Conservation (phyloP, 2,329 filamentous ascomycete species). For the Bipolaris bicolor region DNA sequence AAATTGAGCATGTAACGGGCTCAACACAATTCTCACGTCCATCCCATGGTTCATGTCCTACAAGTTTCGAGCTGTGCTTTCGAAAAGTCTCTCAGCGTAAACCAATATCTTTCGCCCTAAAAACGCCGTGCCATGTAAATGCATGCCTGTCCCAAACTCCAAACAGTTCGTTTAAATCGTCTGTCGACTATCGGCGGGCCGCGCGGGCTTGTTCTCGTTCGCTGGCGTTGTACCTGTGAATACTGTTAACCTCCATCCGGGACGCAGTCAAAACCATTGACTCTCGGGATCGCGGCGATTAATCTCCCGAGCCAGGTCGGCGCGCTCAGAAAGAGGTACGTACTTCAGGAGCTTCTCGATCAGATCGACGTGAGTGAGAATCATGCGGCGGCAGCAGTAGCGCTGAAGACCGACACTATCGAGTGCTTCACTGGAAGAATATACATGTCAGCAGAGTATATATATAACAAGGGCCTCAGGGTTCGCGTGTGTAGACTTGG, state of each 20-base stretch:
- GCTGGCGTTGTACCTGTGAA: slow-evolving; percentile 44
- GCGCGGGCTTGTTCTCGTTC: slow-evolving; percentile 45
- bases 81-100: not conserved
- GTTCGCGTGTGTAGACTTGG: not conserved
- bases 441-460: not conserved
- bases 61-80: slow-evolving; percentile 1
- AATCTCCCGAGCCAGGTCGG: slow-evolving; percentile 9
- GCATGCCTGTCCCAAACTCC: slow-evolving; percentile 23
- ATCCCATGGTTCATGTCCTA: not conserved
- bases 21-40: not conserved
- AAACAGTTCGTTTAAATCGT: slow-evolving; percentile 10
- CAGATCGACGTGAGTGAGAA: slow-evolving; percentile 98
- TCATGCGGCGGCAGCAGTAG: slow-evolving; percentile 98
- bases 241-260: slow-evolving; percentile 31
- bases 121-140: slow-evolving; percentile 30
- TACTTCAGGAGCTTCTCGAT: slow-evolving; percentile 89
- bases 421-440: slow-evolving; percentile 81
- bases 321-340: slow-evolving; percentile 29
- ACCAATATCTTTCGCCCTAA: slow-evolving; percentile 12
- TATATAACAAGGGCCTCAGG: not conserved
- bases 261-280: slow-evolving; percentile 10
- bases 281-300: slow-evolving; percentile 2
- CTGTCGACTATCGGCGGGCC: slow-evolving; percentile 27
- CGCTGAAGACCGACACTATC: slow-evolving; percentile 90
- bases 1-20: not conserved